phyloP scores from a whole-genome alignment of 148 eudicot genomes.

The Fagopyrum esculentum region DNA sequence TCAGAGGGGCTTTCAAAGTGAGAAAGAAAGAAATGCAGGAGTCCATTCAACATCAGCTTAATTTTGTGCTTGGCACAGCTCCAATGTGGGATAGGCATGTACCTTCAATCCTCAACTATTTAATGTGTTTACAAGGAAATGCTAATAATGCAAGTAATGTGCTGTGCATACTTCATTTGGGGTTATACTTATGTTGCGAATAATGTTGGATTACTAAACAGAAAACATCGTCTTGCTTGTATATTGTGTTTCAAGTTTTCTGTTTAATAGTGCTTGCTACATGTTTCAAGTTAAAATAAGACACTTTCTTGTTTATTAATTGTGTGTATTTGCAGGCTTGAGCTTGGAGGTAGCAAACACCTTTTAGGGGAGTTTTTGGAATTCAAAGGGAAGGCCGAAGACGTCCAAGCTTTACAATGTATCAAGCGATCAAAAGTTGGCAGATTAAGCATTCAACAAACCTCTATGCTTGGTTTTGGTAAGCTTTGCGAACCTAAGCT shows the following conservation, averaged over 20 bases:
- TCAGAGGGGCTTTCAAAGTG: constrained; percentile 54
- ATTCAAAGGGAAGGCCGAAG: constrained; percentile 87
- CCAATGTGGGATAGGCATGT: constrained; percentile 90
- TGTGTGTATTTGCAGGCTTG: constrained; percentile 42
- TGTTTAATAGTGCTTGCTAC: too few species aligned
- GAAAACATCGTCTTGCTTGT: not conserved
- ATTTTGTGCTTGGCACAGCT: constrained; percentile 59
- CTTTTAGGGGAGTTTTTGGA: constrained; percentile 78
- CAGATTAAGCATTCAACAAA: constrained; percentile 58
- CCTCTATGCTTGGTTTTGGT: constrained; percentile 93
- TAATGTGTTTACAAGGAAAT: not conserved
- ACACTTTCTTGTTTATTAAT: not conserved
- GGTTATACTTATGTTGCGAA: too few species aligned
- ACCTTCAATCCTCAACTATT: not conserved
- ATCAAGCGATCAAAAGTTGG: constrained; percentile 84
- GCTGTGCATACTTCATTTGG: not conserved
- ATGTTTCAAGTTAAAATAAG: not conserved
- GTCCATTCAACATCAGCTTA: constrained; percentile 56
- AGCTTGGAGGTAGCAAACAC: constrained; percentile 60
- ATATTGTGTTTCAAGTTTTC: not conserved
- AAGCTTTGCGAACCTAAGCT: constrained; percentile 7
- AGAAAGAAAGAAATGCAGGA: constrained; percentile 78
- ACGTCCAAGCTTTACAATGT: constrained; percentile 46
- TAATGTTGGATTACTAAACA: too few species aligned
- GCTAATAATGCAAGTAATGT: not conserved